These are phyloP conservation scores for Paramecium pentaurelia DNA, from an alignment of 73 alveolate genomes.

Conservation along the genomic window DNA sequence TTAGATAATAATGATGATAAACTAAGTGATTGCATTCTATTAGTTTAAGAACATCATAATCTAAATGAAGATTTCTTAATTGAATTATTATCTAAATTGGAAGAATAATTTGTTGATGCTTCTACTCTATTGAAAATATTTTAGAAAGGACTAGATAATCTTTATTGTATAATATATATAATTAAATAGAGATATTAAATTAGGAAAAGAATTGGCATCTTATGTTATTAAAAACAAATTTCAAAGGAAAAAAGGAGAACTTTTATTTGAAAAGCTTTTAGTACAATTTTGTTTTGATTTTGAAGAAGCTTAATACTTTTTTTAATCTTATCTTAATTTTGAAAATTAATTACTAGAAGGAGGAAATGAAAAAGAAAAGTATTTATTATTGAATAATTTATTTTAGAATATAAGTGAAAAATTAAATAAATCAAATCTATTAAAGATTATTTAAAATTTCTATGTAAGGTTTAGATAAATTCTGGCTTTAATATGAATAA, in stretches of 20 bases:
- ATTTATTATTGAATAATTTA: not conserved
- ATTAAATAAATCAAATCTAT: not conserved
- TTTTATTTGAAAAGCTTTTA: not conserved
- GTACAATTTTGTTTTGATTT: conserved; percentile 6
- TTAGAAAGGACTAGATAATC: not conserved
- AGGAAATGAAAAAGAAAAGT: not conserved
- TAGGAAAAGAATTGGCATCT: not conserved
- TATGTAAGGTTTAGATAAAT: not conserved
- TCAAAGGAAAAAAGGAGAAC: not conserved
- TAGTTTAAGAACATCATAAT: not conserved
- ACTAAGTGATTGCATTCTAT: not conserved
- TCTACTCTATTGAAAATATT: not conserved
- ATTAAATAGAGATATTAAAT: not conserved
- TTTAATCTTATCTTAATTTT: not conserved
- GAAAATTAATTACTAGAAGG: not conserved
- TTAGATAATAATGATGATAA: not conserved
- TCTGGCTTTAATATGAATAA: not conserved
- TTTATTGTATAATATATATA: not conserved
- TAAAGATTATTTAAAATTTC: not conserved
- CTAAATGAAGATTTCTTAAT: not conserved
- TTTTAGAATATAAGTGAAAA: not conserved
- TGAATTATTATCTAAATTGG: not conserved
- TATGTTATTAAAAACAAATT: not conserved
- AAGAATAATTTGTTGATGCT: not conserved
- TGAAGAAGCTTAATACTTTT: not conserved